Evolutionary conservation across 805 yeast genomes (phyloP), one percentile per base, ranked within the genome.

Genomic region (Cyberlindnera subsufficiens): DNA sequence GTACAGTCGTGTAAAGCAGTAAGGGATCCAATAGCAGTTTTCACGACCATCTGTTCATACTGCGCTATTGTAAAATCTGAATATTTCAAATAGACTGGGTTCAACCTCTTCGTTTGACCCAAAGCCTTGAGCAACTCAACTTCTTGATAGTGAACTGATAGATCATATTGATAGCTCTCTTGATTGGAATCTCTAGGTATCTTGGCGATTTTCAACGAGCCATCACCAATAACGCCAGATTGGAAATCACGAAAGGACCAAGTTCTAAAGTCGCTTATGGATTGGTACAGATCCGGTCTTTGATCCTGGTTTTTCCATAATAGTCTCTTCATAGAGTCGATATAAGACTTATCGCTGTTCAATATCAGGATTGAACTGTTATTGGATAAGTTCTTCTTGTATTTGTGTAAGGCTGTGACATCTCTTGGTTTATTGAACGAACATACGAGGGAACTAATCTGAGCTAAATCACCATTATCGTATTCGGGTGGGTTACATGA

Each of bases 321-420:
- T 10, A 58, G 52, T 2, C 63, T 57, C n/a, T 67, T 58, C 10
- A 87, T 52, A 5, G 38, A 39, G 29, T 43, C 66, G 60, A 11
- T 74, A 76, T 8, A 73, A 58, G 34, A 77, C 69, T 89, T 91
- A 57, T 86, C 87, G 43, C 87, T 95, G n/a, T 67, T 61, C 14
- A 90, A 53, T 18, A 90, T 60, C 36, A 90, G 50, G 3, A 89
- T 60, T 43, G 78, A 79, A 1, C 90, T 73, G 3, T 65, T 56
- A 14, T 67, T 59, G 39, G 68, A 38, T 30, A 55, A 20, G 37
- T 53, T 50, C 35, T 42, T 42, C 42, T 47, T 54, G 41, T 54
- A 55, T 30, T 42, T 37, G 20, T 39, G 18, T 14, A 55, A 17
- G 16, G 44, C 53, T 13, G 42, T 47, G 5, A 53, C 42, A 32